A percentile compares a stretch with the other conserved stretches of the same genome.
Evolutionary conservation across 108 stramenopile genomes (phyloP).

Genomic region (Thalassiosira profunda): DNA sequence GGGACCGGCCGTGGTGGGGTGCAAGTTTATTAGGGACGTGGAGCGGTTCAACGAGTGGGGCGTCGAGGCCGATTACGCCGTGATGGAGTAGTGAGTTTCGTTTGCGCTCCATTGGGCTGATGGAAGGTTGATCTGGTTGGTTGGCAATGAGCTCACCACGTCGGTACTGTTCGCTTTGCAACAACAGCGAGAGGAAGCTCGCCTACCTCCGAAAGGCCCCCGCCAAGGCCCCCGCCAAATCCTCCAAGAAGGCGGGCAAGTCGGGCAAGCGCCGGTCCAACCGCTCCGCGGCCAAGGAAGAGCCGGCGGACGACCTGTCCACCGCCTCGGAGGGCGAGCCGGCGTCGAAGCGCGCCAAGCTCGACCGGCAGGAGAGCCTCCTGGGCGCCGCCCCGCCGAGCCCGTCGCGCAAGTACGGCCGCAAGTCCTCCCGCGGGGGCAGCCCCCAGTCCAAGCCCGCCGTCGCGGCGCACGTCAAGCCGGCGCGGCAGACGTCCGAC

Average conservation of each 20-base stretch:
- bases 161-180: not conserved
- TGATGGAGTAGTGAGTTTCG: conserved; percentile 44
- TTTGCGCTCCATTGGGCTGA: not conserved
- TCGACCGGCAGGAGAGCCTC: no score
- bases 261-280: conserved; percentile 1
- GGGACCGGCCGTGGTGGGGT: conserved; percentile 39
- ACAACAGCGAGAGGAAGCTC: conserved; percentile 29
- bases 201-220: conserved; percentile 5
- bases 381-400: no score
- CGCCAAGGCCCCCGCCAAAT: not conserved
- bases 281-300: not conserved
- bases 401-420: not conserved
- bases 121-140: not conserved
- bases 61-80: conserved; percentile 45
- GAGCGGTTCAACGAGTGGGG: conserved; percentile 56
- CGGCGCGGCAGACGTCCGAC: conserved; percentile 24
- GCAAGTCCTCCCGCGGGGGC: not conserved
- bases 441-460: conserved; percentile 1
- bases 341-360: no score
- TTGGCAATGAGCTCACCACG: not conserved
- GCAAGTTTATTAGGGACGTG: conserved; percentile 55
- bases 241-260: conserved; percentile 2
- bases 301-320: no score
- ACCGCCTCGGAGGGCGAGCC: no score
- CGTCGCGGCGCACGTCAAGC: not conserved